Evolutionary conservation across 169 alveolate genomes (phyloP), one percentile per base, ranked within the genome.

Genomic region (Plasmodium reichenowi): DNA sequence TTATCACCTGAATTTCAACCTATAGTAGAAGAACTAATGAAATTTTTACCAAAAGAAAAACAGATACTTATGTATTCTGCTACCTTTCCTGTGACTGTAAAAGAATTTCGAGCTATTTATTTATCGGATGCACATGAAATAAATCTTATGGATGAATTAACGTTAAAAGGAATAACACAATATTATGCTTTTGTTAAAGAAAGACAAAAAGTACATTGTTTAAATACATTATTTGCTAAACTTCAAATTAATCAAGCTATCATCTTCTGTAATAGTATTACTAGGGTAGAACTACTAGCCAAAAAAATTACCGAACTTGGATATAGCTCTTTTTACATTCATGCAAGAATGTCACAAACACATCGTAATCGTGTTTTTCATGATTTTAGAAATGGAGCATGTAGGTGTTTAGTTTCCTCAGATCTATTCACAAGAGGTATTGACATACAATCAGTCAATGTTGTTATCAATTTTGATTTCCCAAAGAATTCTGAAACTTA

Each of bases 351-450:
- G 99, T 91, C 96, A 72, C 99, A 98, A 94, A 92, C 96, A 12
- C 98, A 98, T 93, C 95, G 99, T 91, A 98, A 97, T 88, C 95
- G 98, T 47, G 99, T 98, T 59, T 98, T 98, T 93, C 99, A 98
- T 76, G 99, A 98, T 93, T 98, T 99, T 95, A 95, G 99, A 67
- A 97, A 97, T 88, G 99, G 99, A 45, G 99, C 99, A 13, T 97
- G 99, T 78, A 96, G 99, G 88, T 95, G 96, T 70, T 93, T 95
- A 67, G 98, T 96, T 52, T 96, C 98, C 13, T 96, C 98, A n/a
- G 99, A 98, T 93, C 96, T 99, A 32, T 98, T 99, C 89, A 99
- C 99, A 13, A 96, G 99, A 76, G 99, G 99, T 72, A 97, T 99
- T 70, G 99, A 98, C 93, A 98, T 98, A 74, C 97, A 98, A 85